Conservation (phyloP, 352 stramenopile species). For the Globisporangium spinosum region DNA sequence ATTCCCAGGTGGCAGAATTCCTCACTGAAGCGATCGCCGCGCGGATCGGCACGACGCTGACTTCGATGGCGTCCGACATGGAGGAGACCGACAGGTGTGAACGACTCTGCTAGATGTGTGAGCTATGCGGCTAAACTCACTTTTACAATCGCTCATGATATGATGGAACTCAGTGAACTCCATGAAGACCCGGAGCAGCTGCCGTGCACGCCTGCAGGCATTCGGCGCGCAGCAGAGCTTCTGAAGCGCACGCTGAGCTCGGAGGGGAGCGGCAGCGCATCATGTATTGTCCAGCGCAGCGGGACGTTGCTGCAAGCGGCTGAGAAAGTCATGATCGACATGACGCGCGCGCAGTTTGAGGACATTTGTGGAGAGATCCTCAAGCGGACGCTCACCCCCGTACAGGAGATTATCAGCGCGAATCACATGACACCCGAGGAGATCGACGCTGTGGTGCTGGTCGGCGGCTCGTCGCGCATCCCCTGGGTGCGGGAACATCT, state of each 20-base stretch:
- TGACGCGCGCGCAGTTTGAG: slow-evolving; percentile 51
- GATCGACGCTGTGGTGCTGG: slow-evolving; percentile 93
- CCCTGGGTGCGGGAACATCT: slow-evolving; percentile 64
- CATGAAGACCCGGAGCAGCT: slow-evolving; percentile 23
- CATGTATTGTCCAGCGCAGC: slow-evolving; percentile 28
- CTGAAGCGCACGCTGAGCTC: slow-evolving; percentile 53
- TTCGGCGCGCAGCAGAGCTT: slow-evolving; percentile 50
- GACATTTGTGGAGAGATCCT: slow-evolving; percentile 40
- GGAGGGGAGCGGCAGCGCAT: slow-evolving; percentile 20
- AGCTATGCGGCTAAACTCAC: no score
- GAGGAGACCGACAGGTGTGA: slow-evolving; percentile 20
- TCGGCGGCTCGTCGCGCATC: slow-evolving; percentile 94
- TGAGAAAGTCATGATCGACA: slow-evolving; percentile 17
- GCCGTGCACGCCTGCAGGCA: slow-evolving; percentile 50
- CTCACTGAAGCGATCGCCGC: slow-evolving; percentile 80
- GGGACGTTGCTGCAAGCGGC: background rate
- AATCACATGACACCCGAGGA: slow-evolving; percentile 75
- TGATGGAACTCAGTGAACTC: slow-evolving; percentile 5
- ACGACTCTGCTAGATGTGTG: background rate
- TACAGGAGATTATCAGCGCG: slow-evolving; percentile 43
- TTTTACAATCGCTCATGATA: no score
- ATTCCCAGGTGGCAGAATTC: slow-evolving; percentile 88
- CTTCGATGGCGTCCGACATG: slow-evolving; percentile 23
- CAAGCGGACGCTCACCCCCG: slow-evolving; percentile 50
- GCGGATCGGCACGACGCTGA: slow-evolving; percentile 29